Evolutionary conservation across 2,329 filamentous ascomycete species (phyloP).

Genomic region (Diplodia sapinea): DNA sequence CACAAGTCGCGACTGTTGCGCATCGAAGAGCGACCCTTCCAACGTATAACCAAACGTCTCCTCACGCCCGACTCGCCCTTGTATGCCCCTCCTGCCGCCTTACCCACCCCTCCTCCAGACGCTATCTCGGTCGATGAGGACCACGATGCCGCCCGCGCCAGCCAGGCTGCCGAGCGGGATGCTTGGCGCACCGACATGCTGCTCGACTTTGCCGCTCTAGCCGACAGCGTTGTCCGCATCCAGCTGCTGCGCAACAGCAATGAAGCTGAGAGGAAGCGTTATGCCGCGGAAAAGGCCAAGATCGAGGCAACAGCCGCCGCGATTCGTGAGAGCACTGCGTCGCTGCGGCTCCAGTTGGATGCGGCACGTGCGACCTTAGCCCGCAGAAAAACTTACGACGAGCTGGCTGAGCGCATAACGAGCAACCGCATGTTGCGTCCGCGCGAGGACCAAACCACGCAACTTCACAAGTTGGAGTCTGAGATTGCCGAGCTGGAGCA

Average conservation of each 20-base stretch:
- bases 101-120: slow-evolving; percentile 72
- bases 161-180: slow-evolving; percentile 58
- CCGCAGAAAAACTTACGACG: slow-evolving; percentile 84
- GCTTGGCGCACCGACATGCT: slow-evolving; percentile 81
- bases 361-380: slow-evolving; percentile 73
- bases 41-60: slow-evolving; percentile 83
- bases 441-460: slow-evolving; percentile 79
- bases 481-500: slow-evolving; percentile 87
- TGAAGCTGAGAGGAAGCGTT: slow-evolving; percentile 79
- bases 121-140: slow-evolving; percentile 51
- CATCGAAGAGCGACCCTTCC: slow-evolving; percentile 91
- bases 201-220: slow-evolving; percentile 87
- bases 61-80: slow-evolving; percentile 71
- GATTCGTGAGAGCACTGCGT: slow-evolving; percentile 75
- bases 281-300: slow-evolving; percentile 77
- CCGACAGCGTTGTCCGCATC: slow-evolving; percentile 83
- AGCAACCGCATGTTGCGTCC: slow-evolving; percentile 78
- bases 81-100: slow-evolving; percentile 59
- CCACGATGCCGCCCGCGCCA: slow-evolving; percentile 51
- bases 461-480: slow-evolving; percentile 80
- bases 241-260: slow-evolving; percentile 88
- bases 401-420: slow-evolving; percentile 84
- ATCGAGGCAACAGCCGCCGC: slow-evolving; percentile 79
- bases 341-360: slow-evolving; percentile 76
- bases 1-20: slow-evolving; percentile 87